Evolutionary conservation across 768 basidiomycete genomes (phyloP).

Genomic region (Lepiota venenata): DNA sequence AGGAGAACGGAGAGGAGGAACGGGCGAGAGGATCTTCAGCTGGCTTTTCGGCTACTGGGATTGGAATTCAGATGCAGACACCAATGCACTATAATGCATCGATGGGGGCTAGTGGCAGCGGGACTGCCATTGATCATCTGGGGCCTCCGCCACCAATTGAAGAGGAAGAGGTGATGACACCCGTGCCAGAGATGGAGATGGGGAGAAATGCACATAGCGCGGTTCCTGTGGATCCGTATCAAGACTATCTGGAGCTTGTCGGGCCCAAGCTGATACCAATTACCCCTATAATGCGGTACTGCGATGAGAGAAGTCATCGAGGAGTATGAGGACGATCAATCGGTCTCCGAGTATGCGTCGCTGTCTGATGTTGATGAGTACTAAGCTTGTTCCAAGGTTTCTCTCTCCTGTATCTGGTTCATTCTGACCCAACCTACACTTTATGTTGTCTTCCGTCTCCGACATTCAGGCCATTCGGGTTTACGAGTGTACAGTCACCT

Average conservation of each 20-base stretch:
- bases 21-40: constrained; percentile 3
- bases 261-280: constrained; percentile 76
- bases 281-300: constrained; percentile 77
- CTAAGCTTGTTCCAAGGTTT: constrained; percentile 22
- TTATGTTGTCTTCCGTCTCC: neutral
- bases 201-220: constrained; percentile 30
- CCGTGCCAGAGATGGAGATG: constrained; percentile 21
- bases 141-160: constrained; percentile 14
- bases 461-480: no score
- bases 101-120: constrained; percentile 10
- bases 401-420: neutral
- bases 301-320: constrained; percentile 83
- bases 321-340: constrained; percentile 77
- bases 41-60: constrained; percentile 5
- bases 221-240: constrained; percentile 38
- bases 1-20: constrained; percentile 40
- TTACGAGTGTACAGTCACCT: neutral
- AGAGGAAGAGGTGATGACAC: constrained; percentile 18
- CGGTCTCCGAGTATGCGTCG: constrained; percentile 77
- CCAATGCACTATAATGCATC: constrained; percentile 9
- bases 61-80: constrained; percentile 4
- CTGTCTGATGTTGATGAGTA: constrained; percentile 78
- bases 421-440: neutral
- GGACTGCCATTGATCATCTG: constrained; percentile 7
- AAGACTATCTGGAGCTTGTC: constrained; percentile 54